Base-by-base conservation (phyloP, 495 filamentous ascomycete genomes). In the Hypoxylon lienhwacheense region DNA sequence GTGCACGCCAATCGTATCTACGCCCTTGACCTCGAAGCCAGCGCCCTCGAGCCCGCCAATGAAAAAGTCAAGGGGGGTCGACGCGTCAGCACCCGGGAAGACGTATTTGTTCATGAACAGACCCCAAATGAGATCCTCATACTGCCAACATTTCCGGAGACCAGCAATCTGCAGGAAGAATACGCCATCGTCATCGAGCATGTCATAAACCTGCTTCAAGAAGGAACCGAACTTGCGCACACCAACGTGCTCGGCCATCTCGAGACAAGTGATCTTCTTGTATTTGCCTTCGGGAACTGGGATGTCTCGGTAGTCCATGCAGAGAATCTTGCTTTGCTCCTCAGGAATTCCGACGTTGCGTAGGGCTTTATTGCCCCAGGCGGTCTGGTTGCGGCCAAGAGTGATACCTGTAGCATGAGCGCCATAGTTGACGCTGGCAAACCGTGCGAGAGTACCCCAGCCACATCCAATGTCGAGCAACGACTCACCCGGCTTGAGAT, bases 101-200 rank as follows among this genome's bases (percentile, higher is more conserved):
- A 95, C 76, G 69, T 92, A 90, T 74, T 91, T 92, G 77, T 92
- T 95, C 88, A 95, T 87, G 74, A 89, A 95, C 46, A 92, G 70
- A 51, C 89, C 89, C 88, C 88, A 91, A 69, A 88, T 82, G 35
- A 91, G 77, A 70, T 91, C 89, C 76, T 95, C 89, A 58, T 89
- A 95, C 71, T 95, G 89, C 89, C 89, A 95, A 36, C 71, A 65
- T 76, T 89, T 87, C 60, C 89, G 78, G 29, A 95, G 71, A 64
- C 89, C 89, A 60, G 89, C 88, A 55, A 90, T 85, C 72, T 95
- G 89, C 31, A 95, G 73, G 74, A 88, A 91, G 71, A 91, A 89
- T 42, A 82, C 75, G 57, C 89, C 89, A 57, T 95, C 89, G 59
- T 95, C 89, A 37, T 91, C 83, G 14, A 95, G 81, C 89, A 95